Evolutionary conservation across 164 flowering plant species (phyloP).

Genomic region (Platanus orientalis): DNA sequence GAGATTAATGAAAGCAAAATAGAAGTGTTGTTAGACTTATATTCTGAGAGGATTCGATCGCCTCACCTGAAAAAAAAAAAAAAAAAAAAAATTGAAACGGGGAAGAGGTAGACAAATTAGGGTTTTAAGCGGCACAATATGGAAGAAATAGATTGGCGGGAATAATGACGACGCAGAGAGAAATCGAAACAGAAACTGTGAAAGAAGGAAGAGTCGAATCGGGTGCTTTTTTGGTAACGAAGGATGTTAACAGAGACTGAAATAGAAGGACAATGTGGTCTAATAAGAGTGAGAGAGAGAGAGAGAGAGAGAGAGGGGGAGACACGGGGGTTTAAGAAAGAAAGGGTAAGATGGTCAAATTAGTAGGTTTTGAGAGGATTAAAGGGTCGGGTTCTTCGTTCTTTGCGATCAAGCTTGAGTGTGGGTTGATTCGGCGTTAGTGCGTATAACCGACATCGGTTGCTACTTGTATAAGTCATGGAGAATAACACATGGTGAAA

Average conservation of each 20-base stretch:
- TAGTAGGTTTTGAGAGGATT: constrained; percentile 26
- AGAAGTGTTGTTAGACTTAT: background rate
- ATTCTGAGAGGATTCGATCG: constrained; percentile 3
- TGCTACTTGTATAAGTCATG: too few species aligned
- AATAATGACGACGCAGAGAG: constrained; percentile 17
- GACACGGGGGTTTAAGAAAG: constrained; percentile 12
- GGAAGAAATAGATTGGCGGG: constrained; percentile 18
- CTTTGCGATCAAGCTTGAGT: too few species aligned
- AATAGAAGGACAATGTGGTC: too few species aligned
- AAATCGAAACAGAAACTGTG: constrained; percentile 4
- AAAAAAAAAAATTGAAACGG: background rate
- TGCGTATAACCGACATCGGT: too few species aligned
- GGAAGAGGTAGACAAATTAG: constrained; percentile 17
- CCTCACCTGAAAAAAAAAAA: constrained; percentile 12
- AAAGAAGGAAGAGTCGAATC: constrained; percentile 8
- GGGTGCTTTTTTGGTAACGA: too few species aligned
- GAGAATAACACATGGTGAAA: too few species aligned
- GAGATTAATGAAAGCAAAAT: background rate
- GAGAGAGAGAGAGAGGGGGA: constrained; percentile 4
- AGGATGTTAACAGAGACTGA: background rate
- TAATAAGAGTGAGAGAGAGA: background rate
- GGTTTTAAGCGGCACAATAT: constrained; percentile 24
- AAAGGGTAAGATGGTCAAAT: constrained; percentile 31
- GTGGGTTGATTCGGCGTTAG: too few species aligned
- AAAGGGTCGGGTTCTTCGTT: too few species aligned